Percentiles rank a stretch among this genome's conserved stretches.
These are phyloP conservation scores for Puccinia horiana DNA, from an alignment of 1,284 basidiomycete species.

Conservation along the genomic window DNA sequence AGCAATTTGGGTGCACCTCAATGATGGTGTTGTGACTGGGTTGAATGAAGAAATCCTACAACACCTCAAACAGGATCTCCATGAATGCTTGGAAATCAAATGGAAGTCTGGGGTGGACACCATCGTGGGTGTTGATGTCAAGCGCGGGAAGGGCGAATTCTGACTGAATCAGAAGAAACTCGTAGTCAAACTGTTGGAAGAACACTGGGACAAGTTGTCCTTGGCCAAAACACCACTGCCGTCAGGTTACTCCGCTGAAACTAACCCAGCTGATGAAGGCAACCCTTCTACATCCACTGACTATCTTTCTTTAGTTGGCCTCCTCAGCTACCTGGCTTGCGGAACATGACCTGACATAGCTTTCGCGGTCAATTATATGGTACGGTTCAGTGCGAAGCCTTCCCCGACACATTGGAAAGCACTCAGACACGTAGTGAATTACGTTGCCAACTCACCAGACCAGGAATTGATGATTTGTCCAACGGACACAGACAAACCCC, in stretches of 20 bases:
- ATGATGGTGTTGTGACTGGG: neutral
- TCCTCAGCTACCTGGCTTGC: neutral
- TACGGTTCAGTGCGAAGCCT: neutral
- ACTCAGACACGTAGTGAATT: neutral
- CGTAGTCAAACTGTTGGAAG: neutral
- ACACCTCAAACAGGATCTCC: neutral
- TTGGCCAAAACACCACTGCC: neutral
- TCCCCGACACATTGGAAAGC: neutral
- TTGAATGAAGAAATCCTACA: neutral
- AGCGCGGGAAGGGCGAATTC: neutral
- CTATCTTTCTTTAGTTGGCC: neutral
- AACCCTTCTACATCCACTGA: neutral
- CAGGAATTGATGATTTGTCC: neutral
- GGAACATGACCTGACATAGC: neutral
- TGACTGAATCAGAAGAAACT: neutral
- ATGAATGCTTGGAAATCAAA: neutral
- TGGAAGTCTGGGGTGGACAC: neutral
- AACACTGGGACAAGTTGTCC: neutral
- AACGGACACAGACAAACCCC: neutral
- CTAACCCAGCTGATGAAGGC: neutral
- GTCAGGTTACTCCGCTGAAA: neutral
- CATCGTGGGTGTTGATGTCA: conserved; percentile 2
- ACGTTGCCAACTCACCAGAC: neutral
- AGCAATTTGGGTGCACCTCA: neutral
- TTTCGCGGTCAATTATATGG: neutral